Evolutionary conservation across 2,329 filamentous ascomycete species (phyloP), one percentile per base, ranked within the genome.

Genomic region (Colletotrichum magnum): DNA sequence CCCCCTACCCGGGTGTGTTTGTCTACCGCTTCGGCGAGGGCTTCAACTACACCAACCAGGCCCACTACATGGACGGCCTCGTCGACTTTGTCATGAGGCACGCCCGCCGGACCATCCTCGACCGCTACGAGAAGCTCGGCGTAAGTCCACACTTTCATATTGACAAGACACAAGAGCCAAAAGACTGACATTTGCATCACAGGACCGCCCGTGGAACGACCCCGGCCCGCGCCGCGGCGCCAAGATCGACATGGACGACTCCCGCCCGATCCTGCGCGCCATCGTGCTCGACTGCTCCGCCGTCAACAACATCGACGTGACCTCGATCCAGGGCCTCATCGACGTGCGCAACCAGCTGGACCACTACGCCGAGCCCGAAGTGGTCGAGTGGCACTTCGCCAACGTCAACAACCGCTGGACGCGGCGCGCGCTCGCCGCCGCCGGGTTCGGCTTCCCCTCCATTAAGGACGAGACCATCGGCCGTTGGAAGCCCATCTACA

Each of bases 241-340:
- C 41, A 64, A 76, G 51, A 24, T 73, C 47, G 75, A 75, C 21
- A 71, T 77, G 58, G 75, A 75, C n/a, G 79, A 82, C 60, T 73
- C 74, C 13, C 78, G 84, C 0, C 87, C 88, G 0, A 77, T 82
- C 12, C 80, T 90, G 16, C 83, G 83, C 5, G 87, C 88, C 5
- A 72, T 91, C 9, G 81, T 90, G 10, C 79, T 90, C 2, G 89
- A 90, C 77, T 89, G 87, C 73, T 85, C 85, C 0, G 82, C 86
- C 1, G 86, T 90, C 53, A 87, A 88, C 73, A 82, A 84, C 64
- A 79, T 90, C 32, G 89, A 91, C 69, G 83, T 88, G 9, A 90
- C 88, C 0, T 85, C 86, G 2, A 77, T 89, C 0, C 88, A 90
- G 72, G 85, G 85, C 0, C 78, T 91, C 12, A 80, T 89, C 53